Base-by-base conservation (phyloP, 805 yeast genomes). In the Monosporozyma servazzii region DNA sequence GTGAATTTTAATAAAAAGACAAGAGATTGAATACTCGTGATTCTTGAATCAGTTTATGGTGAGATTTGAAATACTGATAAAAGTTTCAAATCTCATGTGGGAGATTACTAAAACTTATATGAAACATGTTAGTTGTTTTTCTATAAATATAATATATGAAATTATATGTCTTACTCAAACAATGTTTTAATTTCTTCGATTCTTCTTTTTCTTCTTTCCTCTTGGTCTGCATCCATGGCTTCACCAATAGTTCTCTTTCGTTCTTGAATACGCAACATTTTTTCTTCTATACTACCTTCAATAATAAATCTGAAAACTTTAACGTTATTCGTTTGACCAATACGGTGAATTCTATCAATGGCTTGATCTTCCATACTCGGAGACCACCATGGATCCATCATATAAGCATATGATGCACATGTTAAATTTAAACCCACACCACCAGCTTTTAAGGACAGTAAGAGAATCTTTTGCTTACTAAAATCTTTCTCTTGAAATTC, bases 301-400 rank as follows among this genome's bases (percentile, higher is more conserved):
- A 90, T 81, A 44, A 90, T 88, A 61, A 90, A 90, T 53, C 97
- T 70, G 1, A 80, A 73, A 30, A 90, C 89, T 54, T 78, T 79
- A 13, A 91, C 97, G 42, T 75, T 75, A 25, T 74, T 77, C 10
- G 71, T 71, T 63, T 90, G 98, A 0, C 98, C 97, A 62, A 91
- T 86, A 58, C 98, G 76, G 63, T 90, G 96, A 17, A 91, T 77
- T 59, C 98, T 72, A 68, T 89, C 96, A 53, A 89, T 86, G 0
- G 96, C 96, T 65, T 88, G 96, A 48, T 86, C 88, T 60, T 88
- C 96, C 50, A 84, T 80, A 47, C 95, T 87, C 45, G 88, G 95
- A 30, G 93, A 86, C 97, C 97, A 90, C 93, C 96, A 90, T 0
- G 97, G 96, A 61, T 90, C 97, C 88, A 91, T 84, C 78, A 90